A percentile compares a stretch with the other conserved stretches of the same genome.
These are phyloP conservation scores for Tremellales sp. DNA, from an alignment of 1,284 basidiomycete species.

Conservation along the genomic window DNA sequence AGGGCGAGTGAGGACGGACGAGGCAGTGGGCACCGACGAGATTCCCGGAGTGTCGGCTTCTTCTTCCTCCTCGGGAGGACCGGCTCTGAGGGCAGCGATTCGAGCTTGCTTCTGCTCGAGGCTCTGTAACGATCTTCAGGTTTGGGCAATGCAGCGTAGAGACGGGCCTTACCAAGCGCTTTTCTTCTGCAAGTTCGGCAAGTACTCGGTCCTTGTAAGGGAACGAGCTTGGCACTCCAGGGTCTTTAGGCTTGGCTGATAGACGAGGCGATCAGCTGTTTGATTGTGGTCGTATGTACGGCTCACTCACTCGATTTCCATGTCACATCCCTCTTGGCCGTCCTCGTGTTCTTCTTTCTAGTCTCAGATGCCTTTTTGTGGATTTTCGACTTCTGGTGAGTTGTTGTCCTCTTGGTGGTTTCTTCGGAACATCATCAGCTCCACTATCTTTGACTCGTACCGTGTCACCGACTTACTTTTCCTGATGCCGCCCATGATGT, in stretches of 20 bases:
- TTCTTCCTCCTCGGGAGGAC: constrained; percentile 39
- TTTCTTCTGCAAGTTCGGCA: constrained; percentile 79
- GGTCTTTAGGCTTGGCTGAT: constrained; percentile 75
- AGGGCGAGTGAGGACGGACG: constrained; percentile 22
- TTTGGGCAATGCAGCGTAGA: neutral
- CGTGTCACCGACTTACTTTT: constrained; percentile 63
- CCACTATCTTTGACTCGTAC: neutral
- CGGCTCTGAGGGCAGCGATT: constrained; percentile 18
- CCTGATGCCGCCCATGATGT: constrained; percentile 66
- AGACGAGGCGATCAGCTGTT: constrained; percentile 4
- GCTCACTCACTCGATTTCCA: constrained; percentile 85
- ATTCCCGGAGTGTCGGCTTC: constrained; percentile 44
- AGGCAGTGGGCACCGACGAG: constrained; percentile 18
- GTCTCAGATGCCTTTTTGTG: constrained; percentile 75
- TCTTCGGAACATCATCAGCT: constrained; percentile 53
- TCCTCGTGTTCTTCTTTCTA: constrained; percentile 71
- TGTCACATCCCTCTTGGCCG: constrained; percentile 74
- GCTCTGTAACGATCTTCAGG: constrained; percentile 7
- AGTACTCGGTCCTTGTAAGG: constrained; percentile 97
- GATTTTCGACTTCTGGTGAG: constrained; percentile 70
- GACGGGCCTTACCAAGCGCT: constrained; percentile 57
- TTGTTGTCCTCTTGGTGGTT: constrained; percentile 74
- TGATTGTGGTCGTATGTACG: neutral
- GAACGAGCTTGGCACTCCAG: constrained; percentile 94
- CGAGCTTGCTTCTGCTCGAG: constrained; percentile 8